Percentiles rank a stretch among this genome's conserved stretches.
Conservation (phyloP, 2,329 filamentous ascomycete genomes). For the Ilyonectria sp. region DNA sequence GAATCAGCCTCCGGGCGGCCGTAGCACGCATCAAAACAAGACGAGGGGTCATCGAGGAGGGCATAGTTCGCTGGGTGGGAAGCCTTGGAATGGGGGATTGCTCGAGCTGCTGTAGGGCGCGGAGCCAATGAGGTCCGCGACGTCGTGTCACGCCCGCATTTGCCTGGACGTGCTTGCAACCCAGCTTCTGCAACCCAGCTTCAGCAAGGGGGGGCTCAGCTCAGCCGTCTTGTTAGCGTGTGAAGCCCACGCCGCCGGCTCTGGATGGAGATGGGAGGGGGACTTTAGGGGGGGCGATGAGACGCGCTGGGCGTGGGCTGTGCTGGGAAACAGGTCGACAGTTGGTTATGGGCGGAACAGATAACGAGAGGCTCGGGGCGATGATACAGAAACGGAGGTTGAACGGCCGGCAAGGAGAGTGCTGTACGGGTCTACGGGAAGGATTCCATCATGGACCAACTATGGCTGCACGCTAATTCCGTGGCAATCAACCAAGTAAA, state of each 20-base stretch:
- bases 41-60: not conserved
- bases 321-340: not conserved
- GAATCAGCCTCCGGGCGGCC: not conserved
- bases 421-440: not conserved
- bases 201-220: constrained; percentile 38
- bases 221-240: constrained; percentile 23
- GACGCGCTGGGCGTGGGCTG: not conserved
- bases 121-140: constrained; percentile 38
- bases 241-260: constrained; percentile 9
- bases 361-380: too few relatives aligned
- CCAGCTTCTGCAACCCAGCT: constrained; percentile 29
- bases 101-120: not conserved
- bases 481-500: not conserved
- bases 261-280: constrained; percentile 17
- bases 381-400: too few relatives aligned
- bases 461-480: not conserved
- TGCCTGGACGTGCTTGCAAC: constrained; percentile 37
- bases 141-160: constrained; percentile 43
- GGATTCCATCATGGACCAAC: not conserved
- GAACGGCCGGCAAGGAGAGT: too few relatives aligned
- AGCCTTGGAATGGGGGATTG: constrained; percentile 22
- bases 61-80: not conserved
- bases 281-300: constrained; percentile 2
- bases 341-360: too few relatives aligned
- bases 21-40: not conserved